phyloP scores from a whole-genome alignment of 129 eudicot species.

The Glebionis coronaria region DNA sequence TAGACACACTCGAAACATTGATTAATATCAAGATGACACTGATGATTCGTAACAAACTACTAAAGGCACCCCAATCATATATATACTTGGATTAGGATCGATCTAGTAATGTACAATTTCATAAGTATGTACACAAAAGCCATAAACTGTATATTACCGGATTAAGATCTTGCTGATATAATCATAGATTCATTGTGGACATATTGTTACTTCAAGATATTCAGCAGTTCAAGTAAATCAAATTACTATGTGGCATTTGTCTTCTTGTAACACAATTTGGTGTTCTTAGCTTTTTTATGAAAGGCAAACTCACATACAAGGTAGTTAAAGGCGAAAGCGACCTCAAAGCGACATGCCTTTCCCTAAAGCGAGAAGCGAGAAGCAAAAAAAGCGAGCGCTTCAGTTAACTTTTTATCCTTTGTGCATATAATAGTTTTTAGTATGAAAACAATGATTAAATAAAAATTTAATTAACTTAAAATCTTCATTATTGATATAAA shows the following conservation, averaged over 20 bases:
- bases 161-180: constrained; percentile 8
- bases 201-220: not conserved
- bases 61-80: not conserved
- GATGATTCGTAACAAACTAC: constrained; percentile 17
- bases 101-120: constrained; percentile 1
- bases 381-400: too few species aligned
- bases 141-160: not conserved
- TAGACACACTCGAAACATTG: constrained; percentile 23
- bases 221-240: not conserved
- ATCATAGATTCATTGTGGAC: constrained; percentile 4
- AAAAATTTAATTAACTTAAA: too few species aligned
- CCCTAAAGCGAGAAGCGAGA: too few species aligned
- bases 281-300: too few species aligned
- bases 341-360: too few species aligned
- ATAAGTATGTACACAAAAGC: not conserved
- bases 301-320: not conserved
- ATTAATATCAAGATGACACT: constrained; percentile 16
- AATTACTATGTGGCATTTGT: not conserved
- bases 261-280: too few species aligned
- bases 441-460: too few species aligned
- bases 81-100: not conserved
- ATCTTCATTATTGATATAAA: too few species aligned
- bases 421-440: too few species aligned
- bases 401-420: too few species aligned
- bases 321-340: too few species aligned